These are phyloP conservation scores for Trichophyton schoenleinii DNA, from an alignment of 2,329 filamentous ascomycete species.

Conservation along the genomic window DNA sequence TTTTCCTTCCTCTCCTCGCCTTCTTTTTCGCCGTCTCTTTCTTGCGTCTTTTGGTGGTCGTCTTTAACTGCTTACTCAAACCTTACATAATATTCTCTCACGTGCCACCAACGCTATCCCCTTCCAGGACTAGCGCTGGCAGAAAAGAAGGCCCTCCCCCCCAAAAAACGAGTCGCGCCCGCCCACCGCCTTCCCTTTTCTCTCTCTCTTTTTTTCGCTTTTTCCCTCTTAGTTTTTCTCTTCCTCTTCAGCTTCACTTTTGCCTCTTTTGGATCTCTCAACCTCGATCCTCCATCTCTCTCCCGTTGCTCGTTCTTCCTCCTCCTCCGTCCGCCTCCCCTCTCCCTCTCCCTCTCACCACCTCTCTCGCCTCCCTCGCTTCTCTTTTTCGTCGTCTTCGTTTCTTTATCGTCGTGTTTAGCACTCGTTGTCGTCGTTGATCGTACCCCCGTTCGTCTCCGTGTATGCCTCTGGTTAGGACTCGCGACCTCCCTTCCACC, in stretches of 20 bases:
- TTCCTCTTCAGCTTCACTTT: not conserved
- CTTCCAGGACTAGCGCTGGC: not conserved
- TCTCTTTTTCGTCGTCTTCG: not conserved
- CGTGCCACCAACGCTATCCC: not conserved
- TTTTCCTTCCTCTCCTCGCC: too few species aligned
- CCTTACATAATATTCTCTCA: not conserved
- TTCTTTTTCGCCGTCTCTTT: too few species aligned
- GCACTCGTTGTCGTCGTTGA: too few species aligned
- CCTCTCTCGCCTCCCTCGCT: constrained; percentile 8
- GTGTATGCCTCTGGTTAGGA: constrained; percentile 5
- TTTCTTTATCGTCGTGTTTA: constrained; percentile 7
- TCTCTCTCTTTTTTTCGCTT: not conserved
- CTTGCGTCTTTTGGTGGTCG: not conserved
- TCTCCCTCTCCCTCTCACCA: constrained; percentile 11
- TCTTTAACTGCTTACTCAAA: not conserved
- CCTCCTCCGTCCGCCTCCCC: constrained; percentile 13
- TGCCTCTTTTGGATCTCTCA: not conserved
- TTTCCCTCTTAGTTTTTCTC: not conserved
- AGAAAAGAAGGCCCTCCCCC: not conserved
- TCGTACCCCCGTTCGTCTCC: constrained; percentile 1
- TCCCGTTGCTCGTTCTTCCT: not conserved
- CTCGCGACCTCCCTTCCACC: not conserved
- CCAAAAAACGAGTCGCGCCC: not conserved
- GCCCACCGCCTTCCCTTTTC: constrained; percentile 1
- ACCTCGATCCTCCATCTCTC: not conserved